These are phyloP conservation scores for Volvox africanus DNA, from an alignment of 139 green algal genomes.

Conservation along the genomic window DNA sequence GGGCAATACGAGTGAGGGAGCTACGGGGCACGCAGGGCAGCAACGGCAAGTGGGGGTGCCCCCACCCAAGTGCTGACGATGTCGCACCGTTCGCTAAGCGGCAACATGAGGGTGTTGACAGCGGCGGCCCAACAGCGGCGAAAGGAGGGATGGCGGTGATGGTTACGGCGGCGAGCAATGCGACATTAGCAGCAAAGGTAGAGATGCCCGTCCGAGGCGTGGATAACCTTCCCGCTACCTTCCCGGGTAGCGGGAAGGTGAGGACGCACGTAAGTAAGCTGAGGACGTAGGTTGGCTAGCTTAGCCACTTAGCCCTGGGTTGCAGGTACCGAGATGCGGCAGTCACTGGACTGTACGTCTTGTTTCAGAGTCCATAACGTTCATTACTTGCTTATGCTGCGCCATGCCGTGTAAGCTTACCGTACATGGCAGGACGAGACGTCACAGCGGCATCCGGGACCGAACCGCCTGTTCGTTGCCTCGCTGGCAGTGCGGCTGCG, in stretches of 20 bases:
- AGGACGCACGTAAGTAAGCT: neutral
- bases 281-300: neutral
- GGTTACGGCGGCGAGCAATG: no score
- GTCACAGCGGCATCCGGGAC: slow-evolving; percentile 45
- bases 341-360: neutral
- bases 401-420: neutral
- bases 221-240: neutral
- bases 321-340: neutral
- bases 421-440: slow-evolving; percentile 48
- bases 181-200: no score
- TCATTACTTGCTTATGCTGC: neutral
- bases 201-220: no score
- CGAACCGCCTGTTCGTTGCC: slow-evolving; percentile 33
- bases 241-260: neutral
- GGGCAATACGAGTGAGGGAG: neutral
- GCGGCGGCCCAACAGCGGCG: neutral
- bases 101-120: neutral
- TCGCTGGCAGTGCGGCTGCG: slow-evolving; percentile 5
- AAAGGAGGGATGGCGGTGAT: no score
- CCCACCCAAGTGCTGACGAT: neutral
- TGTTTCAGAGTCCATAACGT: neutral
- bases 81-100: neutral
- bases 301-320: neutral
- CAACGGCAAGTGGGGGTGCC: neutral
- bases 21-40: neutral